A percentile compares a stretch with the other conserved stretches of the same genome.
These are phyloP conservation scores for Kodamaea sp. DNA, from an alignment of 1,139 yeast genomes.

Conservation along the genomic window DNA sequence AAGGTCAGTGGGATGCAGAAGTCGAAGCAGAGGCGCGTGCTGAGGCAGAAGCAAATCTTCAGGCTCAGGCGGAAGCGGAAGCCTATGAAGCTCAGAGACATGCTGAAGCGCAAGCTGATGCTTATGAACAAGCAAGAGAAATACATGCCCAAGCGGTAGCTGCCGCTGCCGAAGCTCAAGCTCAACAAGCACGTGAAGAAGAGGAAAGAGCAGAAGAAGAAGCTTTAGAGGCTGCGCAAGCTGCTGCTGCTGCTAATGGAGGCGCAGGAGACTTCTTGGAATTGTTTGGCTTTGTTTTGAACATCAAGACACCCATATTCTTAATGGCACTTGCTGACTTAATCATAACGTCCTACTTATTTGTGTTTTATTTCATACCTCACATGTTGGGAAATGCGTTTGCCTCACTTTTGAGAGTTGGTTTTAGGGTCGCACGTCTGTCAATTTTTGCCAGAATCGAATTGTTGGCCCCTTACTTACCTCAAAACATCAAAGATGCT, in stretches of 20 bases:
- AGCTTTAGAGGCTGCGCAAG: constrained; percentile 11
- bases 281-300: constrained; percentile 38
- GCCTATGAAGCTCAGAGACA: constrained; percentile 12
- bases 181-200: constrained; percentile 8
- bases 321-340: constrained; percentile 42
- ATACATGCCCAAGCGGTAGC: constrained; percentile 6
- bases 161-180: constrained; percentile 1
- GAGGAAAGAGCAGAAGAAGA: constrained; percentile 14
- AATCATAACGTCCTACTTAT: constrained; percentile 44
- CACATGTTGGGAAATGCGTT: constrained; percentile 27
- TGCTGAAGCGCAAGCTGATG: constrained; percentile 4
- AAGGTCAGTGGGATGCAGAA: neutral
- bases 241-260: constrained; percentile 13
- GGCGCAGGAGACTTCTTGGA: constrained; percentile 28
- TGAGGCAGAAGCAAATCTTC: neutral
- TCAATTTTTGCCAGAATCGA: no score
- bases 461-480: neutral
- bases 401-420: constrained; percentile 10
- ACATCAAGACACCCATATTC: constrained; percentile 37
- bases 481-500: neutral
- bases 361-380: constrained; percentile 55
- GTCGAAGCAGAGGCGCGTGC: neutral
- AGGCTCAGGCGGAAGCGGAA: constrained; percentile 5
- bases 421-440: no score
- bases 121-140: neutral